Conservation (phyloP, 2,329 filamentous ascomycete species). For the Aspergillus ochraceus region DNA sequence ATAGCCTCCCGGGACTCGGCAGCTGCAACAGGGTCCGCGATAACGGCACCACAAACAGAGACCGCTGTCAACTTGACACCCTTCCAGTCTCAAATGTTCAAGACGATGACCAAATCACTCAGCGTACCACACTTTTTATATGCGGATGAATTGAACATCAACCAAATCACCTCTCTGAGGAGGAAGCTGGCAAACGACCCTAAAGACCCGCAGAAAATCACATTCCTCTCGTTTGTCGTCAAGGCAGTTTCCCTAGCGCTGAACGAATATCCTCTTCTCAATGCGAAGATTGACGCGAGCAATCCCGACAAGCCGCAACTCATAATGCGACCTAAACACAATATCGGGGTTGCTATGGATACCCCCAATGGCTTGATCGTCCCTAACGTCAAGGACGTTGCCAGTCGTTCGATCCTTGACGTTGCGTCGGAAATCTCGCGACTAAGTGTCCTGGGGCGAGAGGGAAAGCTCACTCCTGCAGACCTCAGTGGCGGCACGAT, state of each 20-base stretch:
- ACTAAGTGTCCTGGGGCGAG: constrained; percentile 69
- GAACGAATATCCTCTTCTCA: constrained; percentile 79
- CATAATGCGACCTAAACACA: constrained; percentile 79
- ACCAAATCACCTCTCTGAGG: constrained; percentile 70
- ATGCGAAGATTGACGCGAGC: constrained; percentile 72
- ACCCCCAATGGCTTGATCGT: constrained; percentile 85
- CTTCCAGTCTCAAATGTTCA: constrained; percentile 93
- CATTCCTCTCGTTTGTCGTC: constrained; percentile 90
- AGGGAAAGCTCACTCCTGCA: constrained; percentile 70
- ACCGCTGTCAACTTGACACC: constrained; percentile 69
- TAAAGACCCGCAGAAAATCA: constrained; percentile 64
- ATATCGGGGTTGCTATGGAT: constrained; percentile 95
- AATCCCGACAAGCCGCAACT: constrained; percentile 69
- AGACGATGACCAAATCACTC: constrained; percentile 90
- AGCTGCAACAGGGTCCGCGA: constrained; percentile 26
- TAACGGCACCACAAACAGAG: constrained; percentile 59
- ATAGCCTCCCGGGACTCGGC: constrained; percentile 54
- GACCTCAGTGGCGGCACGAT: constrained; percentile 88
- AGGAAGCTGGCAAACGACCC: constrained; percentile 67
- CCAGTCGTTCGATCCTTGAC: constrained; percentile 70
- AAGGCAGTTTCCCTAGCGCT: constrained; percentile 90
- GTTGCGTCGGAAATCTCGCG: constrained; percentile 75
- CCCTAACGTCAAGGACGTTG: constrained; percentile 85
- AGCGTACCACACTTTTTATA: constrained; percentile 94
- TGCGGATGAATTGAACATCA: constrained; percentile 84